Evolutionary conservation across 192 early-diverging fungal species (phyloP).

Genomic region (Hyaloraphidium curvatum): DNA sequence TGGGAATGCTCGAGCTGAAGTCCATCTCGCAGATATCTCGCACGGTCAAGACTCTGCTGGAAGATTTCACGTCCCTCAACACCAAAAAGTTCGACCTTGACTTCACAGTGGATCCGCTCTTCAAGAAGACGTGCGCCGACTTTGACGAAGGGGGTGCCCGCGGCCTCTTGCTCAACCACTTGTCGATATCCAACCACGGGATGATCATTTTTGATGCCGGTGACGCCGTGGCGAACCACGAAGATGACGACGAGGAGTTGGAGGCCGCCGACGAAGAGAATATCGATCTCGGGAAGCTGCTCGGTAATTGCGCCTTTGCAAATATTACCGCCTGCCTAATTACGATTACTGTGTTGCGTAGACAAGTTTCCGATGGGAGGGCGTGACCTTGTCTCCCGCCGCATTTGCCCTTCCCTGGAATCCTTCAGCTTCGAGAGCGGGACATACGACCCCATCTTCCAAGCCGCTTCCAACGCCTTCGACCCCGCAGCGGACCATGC

Average conservation of each 20-base stretch:
- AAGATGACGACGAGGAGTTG: conserved; percentile 19
- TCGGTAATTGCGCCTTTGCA: not conserved
- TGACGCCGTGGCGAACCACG: conserved; percentile 41
- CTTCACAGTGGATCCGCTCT: conserved; percentile 82
- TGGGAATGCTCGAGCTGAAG: not conserved
- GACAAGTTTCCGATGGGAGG: too few relatives aligned
- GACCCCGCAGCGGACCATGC: too few relatives aligned
- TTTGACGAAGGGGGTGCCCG: conserved; percentile 95
- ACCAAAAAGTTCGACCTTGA: conserved; percentile 80
- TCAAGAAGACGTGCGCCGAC: conserved; percentile 94
- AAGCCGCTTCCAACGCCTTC: too few relatives aligned
- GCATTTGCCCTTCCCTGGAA: too few relatives aligned
- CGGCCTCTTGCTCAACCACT: conserved; percentile 74
- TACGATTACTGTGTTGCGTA: too few relatives aligned
- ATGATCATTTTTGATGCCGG: conserved; percentile 89
- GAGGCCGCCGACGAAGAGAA: conserved; percentile 7
- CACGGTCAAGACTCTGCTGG: conserved; percentile 52
- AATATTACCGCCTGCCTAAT: too few relatives aligned
- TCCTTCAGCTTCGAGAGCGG: too few relatives aligned
- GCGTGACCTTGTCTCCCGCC: too few relatives aligned
- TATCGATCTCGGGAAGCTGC: not conserved
- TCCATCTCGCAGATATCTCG: conserved; percentile 16
- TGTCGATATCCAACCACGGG: conserved; percentile 57
- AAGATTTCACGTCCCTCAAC: conserved; percentile 56
- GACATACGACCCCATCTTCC: too few relatives aligned